Evolutionary conservation across 2,329 filamentous ascomycete species (phyloP).

Genomic region (Beauveria sp.): DNA sequence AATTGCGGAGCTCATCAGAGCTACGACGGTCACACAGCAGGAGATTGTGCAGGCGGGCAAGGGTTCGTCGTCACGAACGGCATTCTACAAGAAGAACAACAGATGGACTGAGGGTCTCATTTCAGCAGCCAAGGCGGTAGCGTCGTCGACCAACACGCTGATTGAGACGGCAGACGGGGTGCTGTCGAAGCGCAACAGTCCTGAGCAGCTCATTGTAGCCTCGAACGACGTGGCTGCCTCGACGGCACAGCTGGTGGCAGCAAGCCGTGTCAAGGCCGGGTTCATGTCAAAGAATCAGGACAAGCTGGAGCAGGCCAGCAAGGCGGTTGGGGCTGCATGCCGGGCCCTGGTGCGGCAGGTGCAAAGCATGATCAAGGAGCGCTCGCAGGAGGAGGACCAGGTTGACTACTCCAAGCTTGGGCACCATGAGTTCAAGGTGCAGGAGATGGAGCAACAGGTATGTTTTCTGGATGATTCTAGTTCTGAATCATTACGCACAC

Average conservation of each 20-base stretch:
- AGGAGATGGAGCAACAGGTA: constrained; percentile 99
- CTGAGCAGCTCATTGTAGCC: constrained; percentile 94
- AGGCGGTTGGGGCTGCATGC: constrained; percentile 86
- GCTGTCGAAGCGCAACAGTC: constrained; percentile 81
- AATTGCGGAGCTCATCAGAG: constrained; percentile 90
- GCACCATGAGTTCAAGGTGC: constrained; percentile 94
- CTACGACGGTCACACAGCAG: constrained; percentile 84
- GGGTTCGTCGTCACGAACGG: constrained; percentile 77
- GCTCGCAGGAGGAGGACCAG: constrained; percentile 70
- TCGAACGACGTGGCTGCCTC: constrained; percentile 95
- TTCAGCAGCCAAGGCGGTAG: constrained; percentile 93
- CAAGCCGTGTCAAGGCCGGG: constrained; percentile 89
- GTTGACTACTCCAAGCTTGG: constrained; percentile 86
- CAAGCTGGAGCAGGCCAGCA: constrained; percentile 79
- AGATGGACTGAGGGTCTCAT: constrained; percentile 97
- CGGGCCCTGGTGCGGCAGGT: constrained; percentile 84
- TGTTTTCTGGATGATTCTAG: not conserved
- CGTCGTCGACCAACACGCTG: constrained; percentile 84
- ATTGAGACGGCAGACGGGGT: constrained; percentile 98
- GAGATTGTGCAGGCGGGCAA: constrained; percentile 94
- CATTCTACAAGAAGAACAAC: constrained; percentile 99
- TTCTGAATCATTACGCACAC: not conserved
- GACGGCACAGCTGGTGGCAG: constrained; percentile 92
- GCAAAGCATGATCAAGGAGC: constrained; percentile 85
- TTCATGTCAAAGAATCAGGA: constrained; percentile 99